These are phyloP conservation scores for Fusarium illudens DNA, from an alignment of 2,329 filamentous ascomycete genomes.

Conservation along the genomic window DNA sequence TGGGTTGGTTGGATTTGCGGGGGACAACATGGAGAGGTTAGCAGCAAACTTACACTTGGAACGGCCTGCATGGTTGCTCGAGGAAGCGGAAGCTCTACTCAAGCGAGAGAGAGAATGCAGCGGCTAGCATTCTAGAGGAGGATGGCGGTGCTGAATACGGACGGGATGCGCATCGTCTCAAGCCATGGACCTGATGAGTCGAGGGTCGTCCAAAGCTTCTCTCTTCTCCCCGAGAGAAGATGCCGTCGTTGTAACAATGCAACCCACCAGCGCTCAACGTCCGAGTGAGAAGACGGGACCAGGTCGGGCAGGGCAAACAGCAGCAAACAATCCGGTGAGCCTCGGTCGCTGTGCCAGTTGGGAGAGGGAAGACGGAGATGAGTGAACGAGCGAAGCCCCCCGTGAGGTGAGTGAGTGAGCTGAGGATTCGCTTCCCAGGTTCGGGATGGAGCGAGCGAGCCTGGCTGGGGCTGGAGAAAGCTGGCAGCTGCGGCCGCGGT, in stretches of 20 bases:
- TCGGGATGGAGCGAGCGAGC: neutral
- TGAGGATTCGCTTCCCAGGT: neutral
- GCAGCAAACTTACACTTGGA: slow-evolving; percentile 56
- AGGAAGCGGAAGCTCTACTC: slow-evolving; percentile 49
- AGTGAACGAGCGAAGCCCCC: slow-evolving; percentile 13
- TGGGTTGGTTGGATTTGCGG: slow-evolving; percentile 32
- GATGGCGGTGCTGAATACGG: slow-evolving; percentile 40
- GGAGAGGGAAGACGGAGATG: slow-evolving; percentile 4
- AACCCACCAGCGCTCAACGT: slow-evolving; percentile 29
- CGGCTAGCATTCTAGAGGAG: slow-evolving; percentile 48
- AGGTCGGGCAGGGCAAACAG: slow-evolving; percentile 32
- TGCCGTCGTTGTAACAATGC: slow-evolving; percentile 28
- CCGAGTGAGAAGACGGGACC: slow-evolving; percentile 17
- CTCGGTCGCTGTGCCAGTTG: neutral
- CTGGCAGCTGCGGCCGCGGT: slow-evolving; percentile 31
- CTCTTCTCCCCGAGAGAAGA: slow-evolving; percentile 6
- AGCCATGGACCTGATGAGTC: slow-evolving; percentile 37
- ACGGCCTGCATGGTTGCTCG: slow-evolving; percentile 63
- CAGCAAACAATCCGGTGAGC: slow-evolving; percentile 6
- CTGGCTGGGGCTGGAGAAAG: slow-evolving; percentile 9
- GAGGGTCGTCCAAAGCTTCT: slow-evolving; percentile 17
- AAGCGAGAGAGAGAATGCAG: slow-evolving; percentile 47
- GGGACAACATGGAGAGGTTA: slow-evolving; percentile 26
- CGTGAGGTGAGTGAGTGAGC: neutral
- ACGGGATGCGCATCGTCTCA: slow-evolving; percentile 45